Conservation (phyloP, 1,139 yeast species). For the Blastobotrys buckinghamii region DNA sequence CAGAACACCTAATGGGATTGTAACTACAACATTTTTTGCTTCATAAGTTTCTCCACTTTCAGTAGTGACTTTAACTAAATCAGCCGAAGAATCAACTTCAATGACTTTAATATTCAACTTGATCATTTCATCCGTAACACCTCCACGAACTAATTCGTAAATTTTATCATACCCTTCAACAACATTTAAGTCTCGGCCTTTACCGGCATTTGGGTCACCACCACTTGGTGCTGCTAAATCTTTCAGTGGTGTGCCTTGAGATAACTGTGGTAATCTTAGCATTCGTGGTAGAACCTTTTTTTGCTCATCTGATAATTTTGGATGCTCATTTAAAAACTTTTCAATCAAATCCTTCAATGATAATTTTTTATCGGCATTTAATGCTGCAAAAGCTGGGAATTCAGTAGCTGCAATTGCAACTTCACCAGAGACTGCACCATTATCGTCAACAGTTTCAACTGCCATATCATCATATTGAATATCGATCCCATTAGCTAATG, state of each 20-base stretch:
- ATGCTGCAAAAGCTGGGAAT: constrained; percentile 54
- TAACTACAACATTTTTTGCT: constrained; percentile 55
- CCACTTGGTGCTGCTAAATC: constrained; percentile 22
- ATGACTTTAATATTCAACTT: constrained; percentile 44
- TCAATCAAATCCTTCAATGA: constrained; percentile 48
- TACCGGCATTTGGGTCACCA: constrained; percentile 48
- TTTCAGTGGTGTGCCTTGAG: constrained; percentile 63
- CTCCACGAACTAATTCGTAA: constrained; percentile 19
- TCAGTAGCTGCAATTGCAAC: constrained; percentile 48
- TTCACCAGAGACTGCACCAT: constrained; percentile 32
- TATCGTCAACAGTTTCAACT: constrained; percentile 30
- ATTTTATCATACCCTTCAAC: constrained; percentile 56
- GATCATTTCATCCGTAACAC: constrained; percentile 40
- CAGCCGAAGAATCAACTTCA: constrained; percentile 31
- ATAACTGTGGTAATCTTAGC: constrained; percentile 55
- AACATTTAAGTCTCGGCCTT: constrained; percentile 86
- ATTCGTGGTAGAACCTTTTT: constrained; percentile 43
- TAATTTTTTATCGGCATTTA: constrained; percentile 43
- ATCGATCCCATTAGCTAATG: constrained; percentile 26
- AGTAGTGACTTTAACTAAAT: constrained; percentile 22
- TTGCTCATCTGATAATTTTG: constrained; percentile 42
- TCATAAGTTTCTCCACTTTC: constrained; percentile 29
- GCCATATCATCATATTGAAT: constrained; percentile 44
- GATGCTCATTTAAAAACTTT: constrained; percentile 43
- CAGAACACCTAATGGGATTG: constrained; percentile 71